Percentiles rank a stretch among this genome's conserved stretches.
Evolutionary conservation across 257 asterid species (phyloP).

Genomic region (Salvia rosmarinus): DNA sequence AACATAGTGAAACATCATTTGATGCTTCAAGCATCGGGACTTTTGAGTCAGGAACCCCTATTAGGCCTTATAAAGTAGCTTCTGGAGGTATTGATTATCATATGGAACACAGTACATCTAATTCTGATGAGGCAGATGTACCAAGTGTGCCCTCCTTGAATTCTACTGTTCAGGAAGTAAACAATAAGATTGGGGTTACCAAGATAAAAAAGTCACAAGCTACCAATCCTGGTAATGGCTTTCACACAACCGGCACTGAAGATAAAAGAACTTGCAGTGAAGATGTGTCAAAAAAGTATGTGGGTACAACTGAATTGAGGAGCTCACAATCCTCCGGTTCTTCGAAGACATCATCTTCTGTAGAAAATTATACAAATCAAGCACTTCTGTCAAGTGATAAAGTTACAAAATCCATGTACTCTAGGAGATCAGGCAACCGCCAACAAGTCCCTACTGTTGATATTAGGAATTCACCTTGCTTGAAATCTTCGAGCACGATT

Average conservation of each 20-base stretch:
- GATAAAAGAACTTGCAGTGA: constrained; percentile 22
- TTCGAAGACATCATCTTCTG: constrained; percentile 25
- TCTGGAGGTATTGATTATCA: constrained; percentile 30
- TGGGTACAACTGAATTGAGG: constrained; percentile 26
- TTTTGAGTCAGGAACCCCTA: constrained; percentile 33
- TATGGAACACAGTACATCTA: constrained; percentile 29
- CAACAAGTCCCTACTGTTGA: constrained; percentile 38
- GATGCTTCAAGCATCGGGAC: constrained; percentile 43
- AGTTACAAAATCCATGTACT: constrained; percentile 33
- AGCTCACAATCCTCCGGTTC: constrained; percentile 29
- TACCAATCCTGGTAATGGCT: constrained; percentile 31
- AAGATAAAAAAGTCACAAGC: constrained; percentile 9
- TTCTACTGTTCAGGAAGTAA: constrained; percentile 27
- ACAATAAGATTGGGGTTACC: constrained; percentile 13
- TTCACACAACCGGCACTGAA: constrained; percentile 20
- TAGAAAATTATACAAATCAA: constrained; percentile 30
- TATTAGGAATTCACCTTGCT: constrained; percentile 37
- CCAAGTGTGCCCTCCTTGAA: constrained; percentile 12
- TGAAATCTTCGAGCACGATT: constrained; percentile 35
- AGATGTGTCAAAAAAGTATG: constrained; percentile 20
- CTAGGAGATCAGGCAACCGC: constrained; percentile 35
- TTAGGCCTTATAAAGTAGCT: constrained; percentile 28
- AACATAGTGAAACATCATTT: constrained; percentile 40
- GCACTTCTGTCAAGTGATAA: constrained; percentile 25
- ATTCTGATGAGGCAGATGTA: constrained; percentile 37